A percentile compares a stretch with the other conserved stretches of the same genome.
phyloP scores from a whole-genome alignment of 1,139 yeast species.

The Saccharomyces hybrid region DNA sequence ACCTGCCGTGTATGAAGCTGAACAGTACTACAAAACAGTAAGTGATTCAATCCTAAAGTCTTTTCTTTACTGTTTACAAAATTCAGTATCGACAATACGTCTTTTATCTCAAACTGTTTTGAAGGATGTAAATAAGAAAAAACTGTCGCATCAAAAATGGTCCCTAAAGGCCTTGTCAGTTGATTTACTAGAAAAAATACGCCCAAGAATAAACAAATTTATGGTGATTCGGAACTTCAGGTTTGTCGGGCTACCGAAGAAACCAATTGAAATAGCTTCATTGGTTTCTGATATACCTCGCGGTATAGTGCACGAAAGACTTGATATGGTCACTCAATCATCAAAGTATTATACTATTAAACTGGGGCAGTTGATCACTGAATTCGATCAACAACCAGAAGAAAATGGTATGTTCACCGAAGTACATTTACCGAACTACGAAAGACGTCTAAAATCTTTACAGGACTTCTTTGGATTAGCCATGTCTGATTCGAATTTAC shows the following conservation, averaged over 20 bases:
- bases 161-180: neutral
- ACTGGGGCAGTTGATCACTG: slow-evolving; percentile 14
- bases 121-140: slow-evolving; percentile 11
- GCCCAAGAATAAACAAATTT: slow-evolving; percentile 11
- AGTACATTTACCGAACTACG: neutral
- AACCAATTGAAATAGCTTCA: slow-evolving; percentile 7
- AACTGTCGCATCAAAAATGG: neutral
- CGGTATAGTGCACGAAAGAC: slow-evolving; percentile 9
- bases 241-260: slow-evolving; percentile 15
- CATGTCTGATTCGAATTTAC: neutral
- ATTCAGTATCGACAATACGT: slow-evolving; percentile 25
- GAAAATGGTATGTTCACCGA: slow-evolving; percentile 1
- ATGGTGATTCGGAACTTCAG: slow-evolving; percentile 15
- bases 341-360: slow-evolving; percentile 11
- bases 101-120: slow-evolving; percentile 13
- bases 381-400: slow-evolving; percentile 9
- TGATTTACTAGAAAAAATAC: slow-evolving; percentile 8
- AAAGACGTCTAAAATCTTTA: neutral
- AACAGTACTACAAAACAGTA: slow-evolving; percentile 15
- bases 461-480: neutral
- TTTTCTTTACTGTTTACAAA: slow-evolving; percentile 32
- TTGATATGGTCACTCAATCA: slow-evolving; percentile 6
- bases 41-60: slow-evolving; percentile 26
- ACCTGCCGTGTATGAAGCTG: slow-evolving; percentile 15
- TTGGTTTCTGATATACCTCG: slow-evolving; percentile 11